Evolutionary conservation across 2,329 filamentous ascomycete genomes (phyloP), one percentile per base, ranked within the genome.

Genomic region (Geosmithia putterillii): DNA sequence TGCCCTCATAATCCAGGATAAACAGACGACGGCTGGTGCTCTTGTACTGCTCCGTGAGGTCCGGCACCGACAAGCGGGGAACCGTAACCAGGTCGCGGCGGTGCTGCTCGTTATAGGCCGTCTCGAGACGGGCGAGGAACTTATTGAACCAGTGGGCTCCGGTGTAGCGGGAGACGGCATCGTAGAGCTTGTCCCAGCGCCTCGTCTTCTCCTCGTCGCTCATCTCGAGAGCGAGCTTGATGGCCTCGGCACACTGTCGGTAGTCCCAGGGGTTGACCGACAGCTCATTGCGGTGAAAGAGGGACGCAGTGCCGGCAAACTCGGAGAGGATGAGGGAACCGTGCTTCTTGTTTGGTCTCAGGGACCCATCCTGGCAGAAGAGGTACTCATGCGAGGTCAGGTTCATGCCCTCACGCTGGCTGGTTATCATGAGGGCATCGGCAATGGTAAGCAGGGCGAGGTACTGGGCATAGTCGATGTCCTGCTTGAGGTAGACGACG

Each of bases 181-280:
- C 64, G 54, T 86, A 78, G 38, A 96, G 68, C 47, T 79, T 79
- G 21, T 69, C 69, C 83, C 89, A 96, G 12, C 88, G 77, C 14
- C 66, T 59, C 47, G 78, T 69, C 61, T 86, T 90, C 58, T 95
- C 86, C 2, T 78, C 74, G 2, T 78, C 71, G 3, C 64, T 67
- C 81, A 95, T 94, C 50, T 90, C 84, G 17, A 96, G 67, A 1
- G 89, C 88, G 43, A 74, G 71, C 59, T 84, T 81, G 63, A 96
- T 90, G 9, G 88, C 86, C 25, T 92, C 80, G 42, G 88, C 86
- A 53, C 86, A 94, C 57, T 87, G 79, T 32, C 83, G 77, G 60
- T 95, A 95, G 58, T 95, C 86, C 90, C 90, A 96, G 0, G 90
- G 90, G 57, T 96, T 96, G 54, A 96, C 83, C 0, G 86, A 76